Base-by-base conservation (phyloP, 2,329 filamentous ascomycete species). In the Paecilomyces sp. region DNA sequence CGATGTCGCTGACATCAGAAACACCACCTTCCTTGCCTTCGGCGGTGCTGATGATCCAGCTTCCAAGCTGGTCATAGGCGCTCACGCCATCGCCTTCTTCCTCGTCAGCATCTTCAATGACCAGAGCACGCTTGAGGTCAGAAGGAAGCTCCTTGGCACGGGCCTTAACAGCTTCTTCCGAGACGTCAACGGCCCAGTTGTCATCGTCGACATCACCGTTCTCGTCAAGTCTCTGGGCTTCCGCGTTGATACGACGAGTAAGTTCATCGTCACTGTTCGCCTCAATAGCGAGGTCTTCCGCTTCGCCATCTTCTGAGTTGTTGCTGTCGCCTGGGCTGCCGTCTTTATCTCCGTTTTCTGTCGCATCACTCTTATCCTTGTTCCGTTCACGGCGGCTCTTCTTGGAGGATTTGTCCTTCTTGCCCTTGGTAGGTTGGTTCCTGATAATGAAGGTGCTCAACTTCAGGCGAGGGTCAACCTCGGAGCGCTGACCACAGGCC, bases 391-490 rank as follows among this genome's bases (percentile, higher is more conserved):
- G 76, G 62, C 92, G 91, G 71, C 91, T 89, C 75, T 94, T 94
- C 82, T 94, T 95, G 77, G 90, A 90, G 59, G 91, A 89, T 84
- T 96, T 97, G 83, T 97, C 91, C 80, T 96, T 96, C 85, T 97
- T 97, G 47, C 86, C 91, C 82, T 96, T 96, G 79, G 86, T 87
- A 69, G 91, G 88, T 76, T 91, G 88, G 75, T 94, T 95, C 85
- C 97, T 97, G 75, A 97, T 80, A 75, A 99, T 97, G 83, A 96
- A 99, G 64, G 91, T 90, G 77, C 90, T 95, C 66, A 99, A 88
- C 84, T 99, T 99, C 76, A 96, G 87, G 73, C 92, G 91, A 66
- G 92, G 83, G 71, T 97, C 93, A 59, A 96, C 93, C 64, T 94
- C 88, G 66, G 89, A 89, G 72, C 91, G 92, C 79, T 96, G 90